Evolutionary conservation across 2,329 filamentous ascomycete species (phyloP), one percentile per base, ranked within the genome.

Genomic region (Claviceps maximensis): DNA sequence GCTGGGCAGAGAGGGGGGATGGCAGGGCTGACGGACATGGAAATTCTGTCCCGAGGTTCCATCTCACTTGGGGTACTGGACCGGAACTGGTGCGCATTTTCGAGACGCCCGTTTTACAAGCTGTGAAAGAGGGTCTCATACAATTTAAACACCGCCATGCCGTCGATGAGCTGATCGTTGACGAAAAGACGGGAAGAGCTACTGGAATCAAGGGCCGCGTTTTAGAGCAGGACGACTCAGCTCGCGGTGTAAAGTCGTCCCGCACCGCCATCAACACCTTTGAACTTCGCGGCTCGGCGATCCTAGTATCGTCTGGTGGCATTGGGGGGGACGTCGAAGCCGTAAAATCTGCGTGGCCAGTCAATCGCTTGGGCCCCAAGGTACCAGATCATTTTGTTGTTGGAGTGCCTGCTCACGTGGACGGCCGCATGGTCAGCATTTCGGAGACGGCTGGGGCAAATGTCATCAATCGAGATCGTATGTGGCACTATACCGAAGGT

Each of bases 401-500:
- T 15, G 80, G 80, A 8, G 80, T 83, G 2, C 80, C 80, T 0
- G 77, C 77, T 0, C 78, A 83, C 57, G 80, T 83, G n/a, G 80
- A 83, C 57, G 80, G 80, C 2, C 74, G 78, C 51, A 82, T 82
- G 78, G 74, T 83, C 46, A 73, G 67, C 38, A 81, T 83, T 50
- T 64, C 77, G 2, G 73, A 80, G 61, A 51, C 60, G 1, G 71
- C 69, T 1, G 80, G 80, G 9, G 80, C 76, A 1, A 68, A 72
- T 54, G 60, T 82, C 55, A 71, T 83, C 67, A 83, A 83, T 64
- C 71, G 74, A 49, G 80, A 83, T 59, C 69, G 80, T 45, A 82
- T 83, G 79, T 83, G 80, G 80, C 79, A 83, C 62, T 83, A 83
- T 61, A 82, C 78, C 12, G 80, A 83, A 59, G 80, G 80, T 0